Evolutionary conservation across 2,329 filamentous ascomycete genomes (phyloP).

Genomic region (Zymoseptoria brevis): DNA sequence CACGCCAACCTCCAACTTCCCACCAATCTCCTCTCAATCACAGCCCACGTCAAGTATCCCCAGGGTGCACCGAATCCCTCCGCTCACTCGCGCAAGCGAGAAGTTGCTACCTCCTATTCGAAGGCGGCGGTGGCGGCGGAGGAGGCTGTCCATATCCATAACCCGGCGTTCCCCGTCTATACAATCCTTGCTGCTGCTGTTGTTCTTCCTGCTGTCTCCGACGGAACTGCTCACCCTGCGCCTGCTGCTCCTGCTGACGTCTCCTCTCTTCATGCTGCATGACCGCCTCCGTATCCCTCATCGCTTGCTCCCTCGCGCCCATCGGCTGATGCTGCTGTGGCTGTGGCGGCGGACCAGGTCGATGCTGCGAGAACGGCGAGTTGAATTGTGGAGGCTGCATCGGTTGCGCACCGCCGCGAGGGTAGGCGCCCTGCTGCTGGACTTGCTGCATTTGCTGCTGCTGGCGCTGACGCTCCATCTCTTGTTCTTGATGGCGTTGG

Average conservation of each 20-base stretch:
- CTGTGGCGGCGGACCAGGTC: background rate
- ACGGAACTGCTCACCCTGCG: slow-evolving; percentile 13
- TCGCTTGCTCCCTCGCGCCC: slow-evolving; percentile 17
- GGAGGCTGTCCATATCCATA: background rate
- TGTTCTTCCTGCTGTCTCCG: slow-evolving; percentile 12
- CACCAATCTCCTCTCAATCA: background rate
- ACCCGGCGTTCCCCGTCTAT: background rate
- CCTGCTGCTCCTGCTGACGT: slow-evolving; percentile 5
- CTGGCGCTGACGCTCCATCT: slow-evolving; percentile 16
- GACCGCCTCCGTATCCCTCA: slow-evolving; percentile 17
- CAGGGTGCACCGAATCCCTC: background rate
- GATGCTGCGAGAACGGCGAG: slow-evolving; percentile 2
- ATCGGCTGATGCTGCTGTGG: slow-evolving; percentile 2
- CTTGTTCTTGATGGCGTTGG: slow-evolving; percentile 12
- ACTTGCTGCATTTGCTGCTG: slow-evolving; percentile 17
- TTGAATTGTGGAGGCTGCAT: slow-evolving; percentile 4
- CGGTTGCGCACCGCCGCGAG: slow-evolving; percentile 1
- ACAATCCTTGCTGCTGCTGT: background rate
- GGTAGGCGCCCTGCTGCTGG: slow-evolving; percentile 12
- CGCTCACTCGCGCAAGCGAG: background rate
- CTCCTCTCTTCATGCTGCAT: slow-evolving; percentile 15
- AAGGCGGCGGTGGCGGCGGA: background rate
- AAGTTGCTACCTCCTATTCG: background rate
- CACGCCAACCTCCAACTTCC: background rate
- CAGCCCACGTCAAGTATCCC: background rate